A percentile compares a stretch with the other conserved stretches of the same genome.
Evolutionary conservation across 1,284 basidiomycete genomes (phyloP).

Genomic region (Fistulinella cinereoalba): DNA sequence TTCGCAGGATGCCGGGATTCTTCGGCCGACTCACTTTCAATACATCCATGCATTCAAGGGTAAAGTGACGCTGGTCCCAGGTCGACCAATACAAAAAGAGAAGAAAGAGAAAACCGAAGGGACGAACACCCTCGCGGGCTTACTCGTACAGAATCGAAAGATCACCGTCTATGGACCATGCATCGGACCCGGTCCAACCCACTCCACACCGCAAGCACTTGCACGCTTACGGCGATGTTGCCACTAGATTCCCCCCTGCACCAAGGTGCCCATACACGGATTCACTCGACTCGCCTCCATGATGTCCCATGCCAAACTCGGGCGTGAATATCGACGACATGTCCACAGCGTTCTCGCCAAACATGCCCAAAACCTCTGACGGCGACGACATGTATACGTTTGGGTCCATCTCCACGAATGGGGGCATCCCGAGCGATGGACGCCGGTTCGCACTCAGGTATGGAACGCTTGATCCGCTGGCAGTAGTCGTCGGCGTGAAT

Average conservation of each 20-base stretch:
- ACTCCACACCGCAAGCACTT: too few species aligned
- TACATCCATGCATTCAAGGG: background rate
- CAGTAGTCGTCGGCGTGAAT: constrained; percentile 19
- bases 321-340: constrained; percentile 29
- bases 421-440: constrained; percentile 21
- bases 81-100: too few species aligned
- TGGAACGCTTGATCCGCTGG: constrained; percentile 16
- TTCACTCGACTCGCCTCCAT: constrained; percentile 27
- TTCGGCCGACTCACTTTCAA: too few species aligned
- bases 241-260: constrained; percentile 22
- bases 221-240: constrained; percentile 25
- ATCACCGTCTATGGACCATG: constrained; percentile 1
- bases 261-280: constrained; percentile 27
- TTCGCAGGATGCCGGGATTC: too few species aligned
- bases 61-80: background rate
- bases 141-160: constrained; percentile 21
- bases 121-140: constrained; percentile 4
- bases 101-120: constrained; percentile 5
- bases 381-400: constrained; percentile 32
- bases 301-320: constrained; percentile 32
- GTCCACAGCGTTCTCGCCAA: constrained; percentile 27
- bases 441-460: constrained; percentile 23
- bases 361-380: constrained; percentile 32
- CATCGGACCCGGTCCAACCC: too few species aligned
- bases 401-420: constrained; percentile 35